These are phyloP conservation scores for Venturia oleaginea DNA, from an alignment of 2,329 filamentous ascomycete species.

Conservation along the genomic window DNA sequence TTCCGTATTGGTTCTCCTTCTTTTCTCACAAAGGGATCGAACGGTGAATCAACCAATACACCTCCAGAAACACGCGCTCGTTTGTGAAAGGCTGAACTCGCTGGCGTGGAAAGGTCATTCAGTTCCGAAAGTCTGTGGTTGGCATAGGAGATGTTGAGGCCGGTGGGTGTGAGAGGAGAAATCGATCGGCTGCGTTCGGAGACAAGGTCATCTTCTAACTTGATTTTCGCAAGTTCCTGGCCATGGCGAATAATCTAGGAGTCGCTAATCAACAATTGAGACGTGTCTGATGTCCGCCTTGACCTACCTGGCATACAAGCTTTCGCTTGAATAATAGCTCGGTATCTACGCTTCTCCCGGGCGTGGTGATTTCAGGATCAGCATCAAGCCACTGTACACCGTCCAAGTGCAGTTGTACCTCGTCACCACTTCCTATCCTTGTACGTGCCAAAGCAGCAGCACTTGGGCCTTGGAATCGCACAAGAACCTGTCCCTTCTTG, in stretches of 20 bases:
- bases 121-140: constrained; percentile 2
- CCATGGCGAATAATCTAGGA: constrained; percentile 39
- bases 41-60: constrained; percentile 52
- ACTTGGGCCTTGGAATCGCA: constrained; percentile 61
- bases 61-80: constrained; percentile 61
- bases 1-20: constrained; percentile 51
- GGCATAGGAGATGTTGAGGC: background rate
- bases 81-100: constrained; percentile 33
- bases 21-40: constrained; percentile 49
- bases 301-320: constrained; percentile 26
- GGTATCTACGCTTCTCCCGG: constrained; percentile 48
- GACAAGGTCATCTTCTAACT: constrained; percentile 37
- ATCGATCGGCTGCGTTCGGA: constrained; percentile 3
- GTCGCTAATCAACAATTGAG: constrained; percentile 3
- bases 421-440: constrained; percentile 69
- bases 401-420: constrained; percentile 57
- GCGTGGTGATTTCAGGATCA: constrained; percentile 42
- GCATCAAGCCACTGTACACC: constrained; percentile 58
- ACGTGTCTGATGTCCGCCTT: background rate
- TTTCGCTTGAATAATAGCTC: constrained; percentile 42
- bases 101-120: background rate
- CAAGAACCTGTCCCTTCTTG: constrained; percentile 69
- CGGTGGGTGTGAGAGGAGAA: constrained; percentile 18
- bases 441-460: constrained; percentile 60
- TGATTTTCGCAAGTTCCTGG: constrained; percentile 40